Evolutionary conservation across 2,329 filamentous ascomycete species (phyloP).

Genomic region (Boeremia exigua): DNA sequence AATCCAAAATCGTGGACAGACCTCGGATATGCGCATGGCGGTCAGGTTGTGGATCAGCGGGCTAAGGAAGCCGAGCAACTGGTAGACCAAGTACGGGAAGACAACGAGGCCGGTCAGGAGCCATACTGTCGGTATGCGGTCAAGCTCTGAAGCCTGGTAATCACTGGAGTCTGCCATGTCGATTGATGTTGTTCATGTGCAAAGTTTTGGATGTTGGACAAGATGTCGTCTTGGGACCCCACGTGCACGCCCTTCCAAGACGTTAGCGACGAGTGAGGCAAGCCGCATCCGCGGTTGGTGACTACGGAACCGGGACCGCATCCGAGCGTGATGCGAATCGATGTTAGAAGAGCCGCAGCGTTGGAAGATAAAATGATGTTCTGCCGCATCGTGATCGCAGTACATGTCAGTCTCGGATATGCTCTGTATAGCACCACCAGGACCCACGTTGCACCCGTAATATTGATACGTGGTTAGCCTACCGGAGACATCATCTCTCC

Average conservation of each 20-base stretch:
- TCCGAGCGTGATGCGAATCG: not conserved
- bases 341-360: not conserved
- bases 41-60: constrained; percentile 30
- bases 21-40: constrained; percentile 44
- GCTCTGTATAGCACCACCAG: no score
- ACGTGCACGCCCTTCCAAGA: constrained; percentile 18
- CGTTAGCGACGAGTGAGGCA: constrained; percentile 7
- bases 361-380: not conserved
- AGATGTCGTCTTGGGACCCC: constrained; percentile 17
- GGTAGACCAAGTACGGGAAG: constrained; percentile 28
- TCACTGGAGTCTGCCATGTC: constrained; percentile 15
- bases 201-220: not conserved
- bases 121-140: constrained; percentile 27
- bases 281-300: constrained; percentile 6
- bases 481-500: not conserved
- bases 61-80: constrained; percentile 29
- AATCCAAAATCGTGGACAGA: constrained; percentile 13
- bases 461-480: no score
- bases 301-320: not conserved
- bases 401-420: no score
- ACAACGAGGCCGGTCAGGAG: constrained; percentile 30
- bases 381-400: no score
- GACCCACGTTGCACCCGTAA: no score
- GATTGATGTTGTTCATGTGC: constrained; percentile 12
- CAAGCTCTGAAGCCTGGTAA: constrained; percentile 21